Evolutionary conservation across 352 stramenopile species (phyloP).

Genomic region (Phytophthora sp.): DNA sequence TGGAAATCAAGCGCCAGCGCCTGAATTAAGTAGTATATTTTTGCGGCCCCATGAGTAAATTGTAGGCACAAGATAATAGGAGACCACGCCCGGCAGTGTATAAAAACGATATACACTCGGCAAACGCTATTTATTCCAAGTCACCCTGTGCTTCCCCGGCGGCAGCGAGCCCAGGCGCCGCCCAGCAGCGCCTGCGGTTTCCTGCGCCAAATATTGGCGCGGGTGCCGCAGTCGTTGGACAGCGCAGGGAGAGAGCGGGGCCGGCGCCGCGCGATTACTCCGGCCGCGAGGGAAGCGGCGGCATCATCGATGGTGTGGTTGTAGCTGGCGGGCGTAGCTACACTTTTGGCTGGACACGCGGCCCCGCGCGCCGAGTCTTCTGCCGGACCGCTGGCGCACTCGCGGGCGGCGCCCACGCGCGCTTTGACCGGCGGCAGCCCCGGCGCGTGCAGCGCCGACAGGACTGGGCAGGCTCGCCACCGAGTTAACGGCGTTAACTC

Average conservation of each 20-base stretch:
- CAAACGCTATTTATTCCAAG: conserved; percentile 39
- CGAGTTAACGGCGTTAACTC: too few species aligned
- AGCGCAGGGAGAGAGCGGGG: neutral
- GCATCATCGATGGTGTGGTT: conserved; percentile 9
- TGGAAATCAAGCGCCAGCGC: conserved; percentile 54
- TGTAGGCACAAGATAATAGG: conserved; percentile 46
- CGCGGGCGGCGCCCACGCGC: too few species aligned
- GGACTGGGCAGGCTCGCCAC: too few species aligned
- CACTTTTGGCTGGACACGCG: neutral
- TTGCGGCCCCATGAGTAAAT: conserved; percentile 41
- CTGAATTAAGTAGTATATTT: conserved; percentile 52
- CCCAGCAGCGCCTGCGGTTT: too few species aligned
- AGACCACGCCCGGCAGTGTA: conserved; percentile 34
- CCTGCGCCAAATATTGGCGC: conserved; percentile 15
- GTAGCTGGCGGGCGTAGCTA: neutral
- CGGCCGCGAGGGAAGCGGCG: neutral
- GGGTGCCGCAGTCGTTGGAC: neutral
- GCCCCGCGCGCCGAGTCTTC: too few species aligned
- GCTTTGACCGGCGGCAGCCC: too few species aligned
- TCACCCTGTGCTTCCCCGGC: too few species aligned
- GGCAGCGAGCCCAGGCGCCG: too few species aligned
- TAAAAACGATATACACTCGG: conserved; percentile 36
- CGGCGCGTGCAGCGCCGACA: too few species aligned
- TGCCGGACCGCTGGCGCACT: too few species aligned
- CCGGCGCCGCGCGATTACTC: conserved; percentile 17